A percentile compares a stretch with the other conserved stretches of the same genome.
Conservation (phyloP, 306 rosid genomes). For the Lupinus albus region DNA sequence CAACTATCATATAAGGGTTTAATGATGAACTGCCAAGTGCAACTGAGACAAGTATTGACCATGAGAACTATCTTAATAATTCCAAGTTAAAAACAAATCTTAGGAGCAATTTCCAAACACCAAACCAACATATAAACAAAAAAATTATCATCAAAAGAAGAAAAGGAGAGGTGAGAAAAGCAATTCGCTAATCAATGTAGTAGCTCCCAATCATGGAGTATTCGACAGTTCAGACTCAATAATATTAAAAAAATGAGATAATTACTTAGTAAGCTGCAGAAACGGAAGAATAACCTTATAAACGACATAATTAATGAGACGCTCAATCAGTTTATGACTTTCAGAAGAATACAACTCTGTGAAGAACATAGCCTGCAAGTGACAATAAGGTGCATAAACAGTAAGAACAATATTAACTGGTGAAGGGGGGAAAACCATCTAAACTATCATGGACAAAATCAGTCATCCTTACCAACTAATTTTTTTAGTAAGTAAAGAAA, state of each 20-base stretch:
- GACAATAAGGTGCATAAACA: constrained; percentile 36
- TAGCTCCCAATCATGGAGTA: constrained; percentile 5
- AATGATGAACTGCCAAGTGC: background rate
- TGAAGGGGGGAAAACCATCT: background rate
- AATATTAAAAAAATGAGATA: background rate
- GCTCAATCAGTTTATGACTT: constrained; percentile 75
- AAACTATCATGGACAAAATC: constrained; percentile 14
- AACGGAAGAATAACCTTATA: constrained; percentile 69
- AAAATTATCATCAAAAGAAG: constrained; percentile 10
- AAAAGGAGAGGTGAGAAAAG: background rate
- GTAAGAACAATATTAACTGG: constrained; percentile 14
- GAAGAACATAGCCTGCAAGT: constrained; percentile 82
- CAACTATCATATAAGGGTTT: background rate
- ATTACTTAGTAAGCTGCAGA: background rate
- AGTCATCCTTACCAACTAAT: constrained; percentile 15
- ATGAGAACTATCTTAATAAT: constrained; percentile 10
- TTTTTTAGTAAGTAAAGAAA: background rate
- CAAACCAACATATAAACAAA: constrained; percentile 23
- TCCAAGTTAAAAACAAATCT: background rate
- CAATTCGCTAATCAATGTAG: constrained; percentile 19
- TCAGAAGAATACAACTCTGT: constrained; percentile 81
- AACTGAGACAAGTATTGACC: background rate
- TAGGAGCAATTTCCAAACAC: constrained; percentile 33
- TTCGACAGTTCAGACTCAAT: background rate
- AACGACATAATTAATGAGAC: constrained; percentile 82